A percentile compares a stretch with the other conserved stretches of the same genome.
Evolutionary conservation across 176 grass and related monocot genomes (phyloP).

Genomic region (Juncus effusus): DNA sequence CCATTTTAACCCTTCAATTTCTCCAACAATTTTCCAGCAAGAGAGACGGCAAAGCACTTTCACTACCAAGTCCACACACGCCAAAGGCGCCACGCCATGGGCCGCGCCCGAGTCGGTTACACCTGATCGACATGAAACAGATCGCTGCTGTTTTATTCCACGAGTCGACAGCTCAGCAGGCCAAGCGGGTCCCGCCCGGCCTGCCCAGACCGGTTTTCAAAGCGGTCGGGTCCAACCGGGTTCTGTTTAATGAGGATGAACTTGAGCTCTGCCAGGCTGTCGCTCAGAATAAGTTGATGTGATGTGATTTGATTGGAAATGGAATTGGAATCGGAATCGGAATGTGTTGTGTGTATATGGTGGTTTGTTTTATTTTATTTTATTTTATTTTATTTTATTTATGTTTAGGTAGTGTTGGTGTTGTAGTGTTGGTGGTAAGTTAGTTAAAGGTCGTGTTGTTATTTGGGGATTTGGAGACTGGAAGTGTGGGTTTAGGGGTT

Average conservation of each 20-base stretch:
- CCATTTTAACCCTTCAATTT: too few relatives aligned
- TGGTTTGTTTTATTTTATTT: constrained; percentile 19
- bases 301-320: constrained; percentile 29
- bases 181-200: constrained; percentile 49
- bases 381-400: background rate
- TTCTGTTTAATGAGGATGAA: constrained; percentile 75
- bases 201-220: constrained; percentile 64
- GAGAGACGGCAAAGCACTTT: constrained; percentile 47
- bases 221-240: constrained; percentile 47
- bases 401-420: background rate
- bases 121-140: constrained; percentile 56
- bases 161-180: constrained; percentile 48
- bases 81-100: constrained; percentile 66
- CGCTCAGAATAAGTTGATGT: constrained; percentile 91
- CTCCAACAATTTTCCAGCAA: constrained; percentile 19
- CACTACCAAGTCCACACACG: constrained; percentile 46
- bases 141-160: constrained; percentile 87
- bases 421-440: constrained; percentile 1
- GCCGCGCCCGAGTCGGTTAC: constrained; percentile 48
- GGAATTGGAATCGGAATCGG: too few relatives aligned
- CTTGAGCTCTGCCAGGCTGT: constrained; percentile 88
- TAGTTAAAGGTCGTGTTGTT: constrained; percentile 15
- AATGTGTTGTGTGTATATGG: constrained; percentile 1
- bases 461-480: background rate
- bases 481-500: constrained; percentile 10